These are phyloP conservation scores for Elymus sibiricus DNA, from an alignment of 176 grass and related monocot species.

Conservation along the genomic window DNA sequence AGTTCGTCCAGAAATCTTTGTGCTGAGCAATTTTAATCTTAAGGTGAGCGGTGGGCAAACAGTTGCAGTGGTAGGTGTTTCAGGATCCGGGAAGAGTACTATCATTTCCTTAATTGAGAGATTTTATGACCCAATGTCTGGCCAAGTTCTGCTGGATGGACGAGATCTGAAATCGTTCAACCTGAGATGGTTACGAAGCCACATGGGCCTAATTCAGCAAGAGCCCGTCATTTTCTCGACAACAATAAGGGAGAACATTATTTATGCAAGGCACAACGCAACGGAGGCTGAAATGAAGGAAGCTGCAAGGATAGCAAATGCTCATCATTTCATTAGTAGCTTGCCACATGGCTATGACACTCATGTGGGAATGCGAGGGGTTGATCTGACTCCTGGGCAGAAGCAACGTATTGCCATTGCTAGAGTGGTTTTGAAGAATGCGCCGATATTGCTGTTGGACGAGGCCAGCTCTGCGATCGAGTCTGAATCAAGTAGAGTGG, in stretches of 20 bases:
- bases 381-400: conserved; percentile 93
- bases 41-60: conserved; percentile 94
- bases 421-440: conserved; percentile 92
- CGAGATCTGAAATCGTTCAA: conserved; percentile 95
- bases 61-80: conserved; percentile 95
- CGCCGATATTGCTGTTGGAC: conserved; percentile 92
- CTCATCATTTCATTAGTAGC: conserved; percentile 99
- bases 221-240: conserved; percentile 98
- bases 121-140: conserved; percentile 92
- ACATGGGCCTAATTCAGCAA: conserved; percentile 97
- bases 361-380: conserved; percentile 96
- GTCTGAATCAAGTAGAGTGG: conserved; percentile 93
- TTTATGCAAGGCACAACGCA: conserved; percentile 96
- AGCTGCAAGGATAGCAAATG: conserved; percentile 95
- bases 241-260: conserved; percentile 98
- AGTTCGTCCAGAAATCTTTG: conserved; percentile 77
- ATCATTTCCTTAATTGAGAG: conserved; percentile 95
- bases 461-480: conserved; percentile 95
- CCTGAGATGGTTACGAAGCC: conserved; percentile 92
- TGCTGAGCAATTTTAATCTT: conserved; percentile 97
- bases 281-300: conserved; percentile 98
- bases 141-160: conserved; percentile 97
- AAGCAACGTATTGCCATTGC: conserved; percentile 97
- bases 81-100: conserved; percentile 95
- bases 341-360: conserved; percentile 98